Base-by-base conservation (phyloP, 352 stramenopile genomes). In the Pythium volutum region DNA sequence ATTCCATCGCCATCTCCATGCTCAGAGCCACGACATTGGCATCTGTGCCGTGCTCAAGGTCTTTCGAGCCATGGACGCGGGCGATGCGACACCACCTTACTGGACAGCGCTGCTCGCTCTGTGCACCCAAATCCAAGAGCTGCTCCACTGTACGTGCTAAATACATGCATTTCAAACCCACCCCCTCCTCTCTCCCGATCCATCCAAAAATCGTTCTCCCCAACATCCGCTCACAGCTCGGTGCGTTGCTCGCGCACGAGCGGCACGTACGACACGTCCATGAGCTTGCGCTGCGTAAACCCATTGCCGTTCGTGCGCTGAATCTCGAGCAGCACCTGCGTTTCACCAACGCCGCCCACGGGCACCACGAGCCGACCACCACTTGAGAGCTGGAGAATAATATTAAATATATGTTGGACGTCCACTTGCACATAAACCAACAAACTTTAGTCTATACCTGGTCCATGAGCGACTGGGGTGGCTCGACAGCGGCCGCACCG, bases 281-380 rank as follows among this genome's bases (percentile, higher is more conserved):
- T 89, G 26, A 95, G 74, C 36, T 79, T 68, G 8, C 69, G 69
- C 38, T 83, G 65, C 14, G 71, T 72, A 47, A 89, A 87, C 23
- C 67, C 65, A 6, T 76, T 54, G 26, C 22, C 33, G 11, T 42
- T 68, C 4, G 59, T 73, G 20, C 79, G 75, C 46, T 77, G 66
- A 53, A 97, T 89, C 62, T 95, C 84, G 49, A 94, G 25, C 34
- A 97, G 70, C 38, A 86, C 68, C 67, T 97, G 90, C 31, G 62
- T 64, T 23, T 61, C 72, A 36, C 74, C 74, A 38, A 81, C 74
- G 16, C 74, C 67, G 31, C 93, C 96, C 27, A 99, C 79, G 2
- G 96, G 96, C 8, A 98, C 84, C 38, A 99, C 79, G 58, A 99
- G 87, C 4, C 90, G 71, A 6, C 96, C 96, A 41, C 93, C 92